Conservation (phyloP, 2,329 filamentous ascomycete genomes). For the Clonostachys rhizophaga region DNA sequence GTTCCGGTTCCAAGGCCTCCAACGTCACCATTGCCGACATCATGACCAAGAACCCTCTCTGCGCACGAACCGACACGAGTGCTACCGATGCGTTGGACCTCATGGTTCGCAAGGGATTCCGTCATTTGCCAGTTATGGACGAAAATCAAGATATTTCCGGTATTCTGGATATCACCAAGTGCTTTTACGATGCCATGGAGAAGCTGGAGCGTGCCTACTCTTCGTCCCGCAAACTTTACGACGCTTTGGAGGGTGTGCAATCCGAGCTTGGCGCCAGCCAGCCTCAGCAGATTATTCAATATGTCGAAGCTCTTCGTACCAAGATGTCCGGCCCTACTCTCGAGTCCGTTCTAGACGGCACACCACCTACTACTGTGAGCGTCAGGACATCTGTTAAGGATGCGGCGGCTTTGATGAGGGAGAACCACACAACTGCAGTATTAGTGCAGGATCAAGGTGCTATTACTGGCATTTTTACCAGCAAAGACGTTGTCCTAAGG, state of each 20-base stretch:
- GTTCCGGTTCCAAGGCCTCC: conserved; percentile 80
- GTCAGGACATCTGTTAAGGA: conserved; percentile 96
- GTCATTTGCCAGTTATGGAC: conserved; percentile 97
- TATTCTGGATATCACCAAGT: conserved; percentile 98
- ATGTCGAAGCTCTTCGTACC: conserved; percentile 87
- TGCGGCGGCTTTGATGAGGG: conserved; percentile 93
- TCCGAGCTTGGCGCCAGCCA: conserved; percentile 94
- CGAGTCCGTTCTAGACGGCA: conserved; percentile 87
- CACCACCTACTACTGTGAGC: conserved; percentile 90
- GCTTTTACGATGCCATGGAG: conserved; percentile 99
- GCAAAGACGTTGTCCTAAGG: conserved; percentile 96
- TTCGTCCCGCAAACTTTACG: conserved; percentile 96
- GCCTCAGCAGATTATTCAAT: conserved; percentile 97
- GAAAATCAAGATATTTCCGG: conserved; percentile 99
- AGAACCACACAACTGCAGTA: conserved; percentile 96
- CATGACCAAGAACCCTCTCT: conserved; percentile 99
- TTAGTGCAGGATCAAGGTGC: conserved; percentile 94
- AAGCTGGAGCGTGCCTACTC: conserved; percentile 97
- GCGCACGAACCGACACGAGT: conserved; percentile 94
- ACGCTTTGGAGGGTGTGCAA: conserved; percentile 95
- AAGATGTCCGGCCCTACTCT: conserved; percentile 99
- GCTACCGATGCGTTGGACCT: conserved; percentile 95
- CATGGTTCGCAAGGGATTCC: conserved; percentile 98
- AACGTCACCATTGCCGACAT: conserved; percentile 95
- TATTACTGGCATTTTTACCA: conserved; percentile 98